Percentiles rank a stretch among this genome's conserved stretches.
Conservation (phyloP, 495 filamentous ascomycete genomes). For the Aspergillus ostianus region DNA sequence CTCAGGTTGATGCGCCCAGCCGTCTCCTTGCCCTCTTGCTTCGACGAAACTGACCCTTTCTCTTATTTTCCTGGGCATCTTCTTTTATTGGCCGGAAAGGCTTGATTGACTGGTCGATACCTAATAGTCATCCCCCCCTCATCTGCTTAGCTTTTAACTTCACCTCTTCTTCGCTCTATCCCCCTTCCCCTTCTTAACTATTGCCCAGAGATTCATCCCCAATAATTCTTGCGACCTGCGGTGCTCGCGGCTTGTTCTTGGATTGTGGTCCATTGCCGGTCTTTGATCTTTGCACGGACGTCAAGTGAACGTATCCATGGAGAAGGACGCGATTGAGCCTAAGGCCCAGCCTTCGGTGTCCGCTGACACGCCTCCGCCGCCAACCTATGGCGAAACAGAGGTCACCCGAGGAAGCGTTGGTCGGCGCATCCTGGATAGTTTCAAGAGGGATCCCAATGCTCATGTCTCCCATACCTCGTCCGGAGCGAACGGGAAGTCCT, state of each 20-base stretch:
- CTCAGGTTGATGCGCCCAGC: background rate
- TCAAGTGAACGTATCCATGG: conserved; percentile 25
- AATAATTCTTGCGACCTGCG: background rate
- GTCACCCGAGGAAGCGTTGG: conserved; percentile 32
- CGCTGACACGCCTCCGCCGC: conserved; percentile 26
- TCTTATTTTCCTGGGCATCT: background rate
- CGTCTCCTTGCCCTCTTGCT: background rate
- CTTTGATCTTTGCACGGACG: background rate
- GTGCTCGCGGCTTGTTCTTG: background rate
- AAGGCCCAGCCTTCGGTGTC: conserved; percentile 28
- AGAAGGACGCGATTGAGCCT: conserved; percentile 34
- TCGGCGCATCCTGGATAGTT: conserved; percentile 67
- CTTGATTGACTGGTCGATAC: background rate
- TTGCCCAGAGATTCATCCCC: background rate
- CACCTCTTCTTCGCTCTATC: background rate
- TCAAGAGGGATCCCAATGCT: conserved; percentile 73
- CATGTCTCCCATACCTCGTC: conserved; percentile 55
- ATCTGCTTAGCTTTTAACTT: background rate
- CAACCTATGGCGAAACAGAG: conserved; percentile 38
- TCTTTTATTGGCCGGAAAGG: background rate
- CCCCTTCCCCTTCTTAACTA: background rate
- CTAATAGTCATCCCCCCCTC: background rate
- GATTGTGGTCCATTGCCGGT: no score
- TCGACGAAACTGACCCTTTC: background rate
- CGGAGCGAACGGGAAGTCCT: conserved; percentile 61